These are phyloP conservation scores for Leptographium radiaticola DNA, from an alignment of 2,329 filamentous ascomycete species.

Conservation along the genomic window DNA sequence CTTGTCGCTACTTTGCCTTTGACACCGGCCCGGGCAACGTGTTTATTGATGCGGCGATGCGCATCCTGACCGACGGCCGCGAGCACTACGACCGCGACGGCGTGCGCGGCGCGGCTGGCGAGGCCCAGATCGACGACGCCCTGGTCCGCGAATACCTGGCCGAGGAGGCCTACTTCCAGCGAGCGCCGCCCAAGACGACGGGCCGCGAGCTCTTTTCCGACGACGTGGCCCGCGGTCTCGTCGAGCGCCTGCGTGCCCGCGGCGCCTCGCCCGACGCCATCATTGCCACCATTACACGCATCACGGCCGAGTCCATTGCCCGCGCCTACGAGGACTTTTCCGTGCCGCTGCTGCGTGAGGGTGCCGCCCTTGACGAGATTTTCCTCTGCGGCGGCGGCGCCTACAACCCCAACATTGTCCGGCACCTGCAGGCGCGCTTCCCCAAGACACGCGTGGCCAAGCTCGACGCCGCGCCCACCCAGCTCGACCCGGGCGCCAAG, in stretches of 20 bases:
- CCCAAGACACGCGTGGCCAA: not conserved
- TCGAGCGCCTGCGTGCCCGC: not conserved
- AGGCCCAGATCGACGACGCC: not conserved
- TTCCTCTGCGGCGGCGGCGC: conserved; percentile 1
- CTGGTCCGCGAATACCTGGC: not conserved
- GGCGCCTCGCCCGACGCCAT: not conserved
- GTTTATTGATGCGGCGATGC: not conserved
- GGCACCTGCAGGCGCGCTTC: not conserved
- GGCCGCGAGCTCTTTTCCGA: conserved; percentile 1
- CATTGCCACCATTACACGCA: not conserved
- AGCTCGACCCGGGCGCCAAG: not conserved
- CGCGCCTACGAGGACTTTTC: not conserved
- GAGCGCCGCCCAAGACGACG: not conserved
- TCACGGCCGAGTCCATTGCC: conserved; percentile 1
- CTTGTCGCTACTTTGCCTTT: not conserved
- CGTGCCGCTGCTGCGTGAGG: not conserved
- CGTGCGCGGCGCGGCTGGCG: not conserved
- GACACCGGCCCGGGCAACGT: conserved; percentile 1
- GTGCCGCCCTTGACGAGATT: not conserved
- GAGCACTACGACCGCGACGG: conserved; percentile 1
- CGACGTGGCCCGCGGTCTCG: not conserved
- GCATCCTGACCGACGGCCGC: not conserved
- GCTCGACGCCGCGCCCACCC: not conserved
- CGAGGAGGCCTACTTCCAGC: not conserved
- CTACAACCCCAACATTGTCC: conserved; percentile 1